Evolutionary conservation across 768 basidiomycete species (phyloP).

Genomic region (Lentinula sp.): DNA sequence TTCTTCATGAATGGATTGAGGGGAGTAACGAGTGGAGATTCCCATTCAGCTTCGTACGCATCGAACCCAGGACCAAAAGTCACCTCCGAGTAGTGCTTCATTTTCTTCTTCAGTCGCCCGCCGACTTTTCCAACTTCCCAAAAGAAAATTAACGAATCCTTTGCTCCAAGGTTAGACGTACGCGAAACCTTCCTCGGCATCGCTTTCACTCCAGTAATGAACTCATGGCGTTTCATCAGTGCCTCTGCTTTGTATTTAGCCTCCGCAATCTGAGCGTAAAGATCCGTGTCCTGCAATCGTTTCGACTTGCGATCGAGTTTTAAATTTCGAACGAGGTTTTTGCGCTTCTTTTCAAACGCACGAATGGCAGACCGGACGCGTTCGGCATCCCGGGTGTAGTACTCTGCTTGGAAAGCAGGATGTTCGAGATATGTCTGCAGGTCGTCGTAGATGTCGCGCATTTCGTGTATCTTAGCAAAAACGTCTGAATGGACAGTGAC

Average conservation of each 20-base stretch:
- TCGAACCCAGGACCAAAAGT: slow-evolving; percentile 9
- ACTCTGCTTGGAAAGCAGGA: slow-evolving; percentile 10
- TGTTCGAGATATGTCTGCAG: slow-evolving; percentile 12
- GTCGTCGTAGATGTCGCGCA: slow-evolving; percentile 10
- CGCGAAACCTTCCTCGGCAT: slow-evolving; percentile 10
- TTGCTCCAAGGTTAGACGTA: slow-evolving; percentile 1
- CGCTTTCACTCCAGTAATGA: slow-evolving; percentile 9
- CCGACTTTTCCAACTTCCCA: slow-evolving; percentile 14
- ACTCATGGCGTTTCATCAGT: slow-evolving; percentile 10
- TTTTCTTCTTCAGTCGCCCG: slow-evolving; percentile 7
- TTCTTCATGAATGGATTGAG: slow-evolving; percentile 5
- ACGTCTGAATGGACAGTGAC: slow-evolving; percentile 8
- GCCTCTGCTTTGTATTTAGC: slow-evolving; percentile 6
- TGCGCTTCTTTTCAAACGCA: slow-evolving; percentile 11
- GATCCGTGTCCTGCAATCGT: neutral
- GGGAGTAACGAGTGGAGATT: slow-evolving; percentile 10
- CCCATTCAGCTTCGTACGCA: slow-evolving; percentile 14
- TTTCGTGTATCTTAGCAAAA: slow-evolving; percentile 9
- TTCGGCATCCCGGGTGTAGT: slow-evolving; percentile 2
- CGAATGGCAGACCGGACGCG: slow-evolving; percentile 7
- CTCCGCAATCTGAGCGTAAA: slow-evolving; percentile 8
- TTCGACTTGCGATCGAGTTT: slow-evolving; percentile 4
- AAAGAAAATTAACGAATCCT: neutral
- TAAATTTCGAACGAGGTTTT: slow-evolving; percentile 3
- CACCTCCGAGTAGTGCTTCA: slow-evolving; percentile 10